A percentile compares a stretch with the other conserved stretches of the same genome.
Conservation (phyloP, 2,329 filamentous ascomycete species). For the Cladosporium cucumerinum region DNA sequence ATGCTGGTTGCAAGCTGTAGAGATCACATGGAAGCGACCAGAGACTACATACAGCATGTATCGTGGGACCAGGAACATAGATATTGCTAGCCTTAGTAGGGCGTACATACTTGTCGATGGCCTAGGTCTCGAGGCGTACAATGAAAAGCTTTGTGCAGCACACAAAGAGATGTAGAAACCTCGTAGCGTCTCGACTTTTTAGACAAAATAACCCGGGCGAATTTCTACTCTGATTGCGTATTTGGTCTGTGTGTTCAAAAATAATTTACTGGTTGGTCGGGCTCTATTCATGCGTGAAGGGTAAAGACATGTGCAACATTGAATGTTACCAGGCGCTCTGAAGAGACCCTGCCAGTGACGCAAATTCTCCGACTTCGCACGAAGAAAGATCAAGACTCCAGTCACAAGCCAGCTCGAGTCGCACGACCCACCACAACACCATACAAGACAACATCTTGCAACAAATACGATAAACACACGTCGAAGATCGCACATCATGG, state of each 20-base stretch:
- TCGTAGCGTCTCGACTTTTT: neutral
- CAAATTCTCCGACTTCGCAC: conserved; percentile 16
- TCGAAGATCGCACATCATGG: conserved; percentile 1
- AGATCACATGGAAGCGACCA: neutral
- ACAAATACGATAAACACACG: neutral
- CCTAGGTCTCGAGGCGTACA: neutral
- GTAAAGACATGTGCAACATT: neutral
- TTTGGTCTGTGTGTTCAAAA: neutral
- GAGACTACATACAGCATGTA: neutral
- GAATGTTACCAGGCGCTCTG: neutral
- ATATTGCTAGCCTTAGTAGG: neutral
- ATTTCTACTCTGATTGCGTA: neutral
- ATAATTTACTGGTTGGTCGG: neutral
- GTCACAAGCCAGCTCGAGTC: conserved; percentile 10
- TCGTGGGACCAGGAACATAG: neutral
- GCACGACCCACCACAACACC: neutral
- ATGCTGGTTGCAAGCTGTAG: neutral
- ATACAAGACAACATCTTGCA: neutral
- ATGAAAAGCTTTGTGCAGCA: neutral
- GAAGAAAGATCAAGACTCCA: conserved; percentile 15
- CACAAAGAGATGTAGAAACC: neutral
- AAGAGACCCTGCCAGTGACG: conserved; percentile 4
- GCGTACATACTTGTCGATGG: neutral
- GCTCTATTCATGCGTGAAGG: neutral
- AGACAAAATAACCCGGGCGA: neutral